Evolutionary conservation across 1,284 basidiomycete species (phyloP).

Genomic region (Boletus smithii): DNA sequence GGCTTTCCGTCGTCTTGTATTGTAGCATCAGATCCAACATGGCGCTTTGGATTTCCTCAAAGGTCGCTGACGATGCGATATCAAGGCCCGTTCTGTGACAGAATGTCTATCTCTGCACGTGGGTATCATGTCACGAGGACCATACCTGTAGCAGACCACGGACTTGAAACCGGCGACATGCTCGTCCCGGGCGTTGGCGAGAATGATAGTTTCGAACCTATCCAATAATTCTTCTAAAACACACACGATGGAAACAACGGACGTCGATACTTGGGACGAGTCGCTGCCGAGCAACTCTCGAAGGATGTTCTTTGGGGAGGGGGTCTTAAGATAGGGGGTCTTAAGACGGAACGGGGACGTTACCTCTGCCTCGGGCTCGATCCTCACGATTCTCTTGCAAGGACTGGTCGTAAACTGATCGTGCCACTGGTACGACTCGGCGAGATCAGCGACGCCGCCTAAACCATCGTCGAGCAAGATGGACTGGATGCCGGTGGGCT

Average conservation of each 20-base stretch:
- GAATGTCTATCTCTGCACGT: not conserved
- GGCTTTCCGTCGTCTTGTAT: conserved; percentile 32
- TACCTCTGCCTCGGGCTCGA: conserved; percentile 69
- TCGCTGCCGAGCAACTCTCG: conserved; percentile 25
- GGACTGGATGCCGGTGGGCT: conserved; percentile 53
- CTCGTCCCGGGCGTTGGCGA: conserved; percentile 37
- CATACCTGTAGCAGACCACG: conserved; percentile 58
- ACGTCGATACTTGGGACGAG: conserved; percentile 12
- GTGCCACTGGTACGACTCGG: conserved; percentile 58
- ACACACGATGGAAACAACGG: conserved; percentile 17
- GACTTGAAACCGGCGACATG: conserved; percentile 72
- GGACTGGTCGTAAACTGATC: conserved; percentile 50
- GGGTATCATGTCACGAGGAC: no score
- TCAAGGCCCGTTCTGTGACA: conserved; percentile 55
- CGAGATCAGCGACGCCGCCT: conserved; percentile 43
- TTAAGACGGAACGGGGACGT: not conserved
- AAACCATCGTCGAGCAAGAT: conserved; percentile 72
- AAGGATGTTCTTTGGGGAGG: conserved; percentile 34
- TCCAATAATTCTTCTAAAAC: conserved; percentile 36
- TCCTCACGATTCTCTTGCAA: conserved; percentile 59
- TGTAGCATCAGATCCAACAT: conserved; percentile 31
- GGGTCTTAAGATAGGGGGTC: conserved; percentile 8
- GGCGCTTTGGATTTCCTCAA: conserved; percentile 30
- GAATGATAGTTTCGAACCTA: conserved; percentile 36
- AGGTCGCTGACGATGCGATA: conserved; percentile 33